These are phyloP conservation scores for Trichoderma atrobrunneum DNA, from an alignment of 2,329 filamentous ascomycete genomes.

Conservation along the genomic window DNA sequence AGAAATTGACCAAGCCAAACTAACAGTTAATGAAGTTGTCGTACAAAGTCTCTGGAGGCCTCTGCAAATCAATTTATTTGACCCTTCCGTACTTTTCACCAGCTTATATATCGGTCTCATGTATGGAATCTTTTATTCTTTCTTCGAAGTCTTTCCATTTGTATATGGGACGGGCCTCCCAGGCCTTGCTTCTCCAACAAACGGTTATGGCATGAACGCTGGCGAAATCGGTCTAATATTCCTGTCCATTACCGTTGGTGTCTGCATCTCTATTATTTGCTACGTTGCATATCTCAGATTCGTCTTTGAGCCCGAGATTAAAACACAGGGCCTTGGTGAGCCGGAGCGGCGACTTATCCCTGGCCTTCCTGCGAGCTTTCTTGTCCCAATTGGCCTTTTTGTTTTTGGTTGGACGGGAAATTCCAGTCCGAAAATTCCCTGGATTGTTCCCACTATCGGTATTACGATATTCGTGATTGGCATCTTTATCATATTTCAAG, in stretches of 20 bases:
- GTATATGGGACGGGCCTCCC: background rate
- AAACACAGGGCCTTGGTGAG: background rate
- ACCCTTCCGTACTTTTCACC: conserved; percentile 3
- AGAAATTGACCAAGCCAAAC: background rate
- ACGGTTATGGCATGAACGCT: background rate
- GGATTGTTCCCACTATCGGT: background rate
- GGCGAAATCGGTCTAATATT: background rate
- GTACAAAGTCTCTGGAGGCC: background rate
- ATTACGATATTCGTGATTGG: background rate
- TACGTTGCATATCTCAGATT: background rate
- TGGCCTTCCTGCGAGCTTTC: background rate
- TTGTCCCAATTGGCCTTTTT: background rate
- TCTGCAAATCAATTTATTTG: background rate
- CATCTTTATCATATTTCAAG: background rate
- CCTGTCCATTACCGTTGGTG: background rate
- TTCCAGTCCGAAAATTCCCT: background rate
- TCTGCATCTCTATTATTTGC: background rate
- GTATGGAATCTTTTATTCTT: background rate
- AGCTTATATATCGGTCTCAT: background rate
- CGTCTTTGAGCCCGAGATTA: background rate
- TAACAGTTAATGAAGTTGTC: background rate
- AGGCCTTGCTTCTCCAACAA: background rate
- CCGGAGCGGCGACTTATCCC: background rate
- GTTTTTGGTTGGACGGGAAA: conserved; percentile 1
- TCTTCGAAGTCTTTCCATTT: conserved; percentile 4